Base-by-base conservation (phyloP, 2,329 filamentous ascomycete genomes). In the Raffaelea arxii region DNA sequence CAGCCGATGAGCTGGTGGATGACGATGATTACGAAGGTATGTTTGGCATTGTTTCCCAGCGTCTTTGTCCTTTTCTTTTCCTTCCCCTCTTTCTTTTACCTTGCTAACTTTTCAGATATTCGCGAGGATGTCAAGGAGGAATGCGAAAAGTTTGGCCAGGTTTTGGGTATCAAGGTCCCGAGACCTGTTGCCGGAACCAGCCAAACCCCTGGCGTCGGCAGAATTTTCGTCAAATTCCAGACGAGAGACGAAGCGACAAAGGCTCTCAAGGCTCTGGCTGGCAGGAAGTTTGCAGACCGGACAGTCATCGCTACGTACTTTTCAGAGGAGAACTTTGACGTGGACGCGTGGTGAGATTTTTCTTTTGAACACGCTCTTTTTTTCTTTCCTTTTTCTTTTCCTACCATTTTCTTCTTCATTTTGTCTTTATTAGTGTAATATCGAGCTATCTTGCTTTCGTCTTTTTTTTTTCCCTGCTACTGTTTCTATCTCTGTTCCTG, bases 241-340 rank as follows among this genome's bases (percentile, higher is more conserved):
- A 78, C 73, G 3, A 69, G 77, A 3, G 87, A 89, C 43, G 80
- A 82, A 9, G 86, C 91, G 19, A 83, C 85, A 52, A 90, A 86
- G 59, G 94, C 92, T 7, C 72, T 98, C 47, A 82, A 84, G 58
- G 83, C 88, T n/a, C 72, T 99, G 56, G 92, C 94, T 25, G 92
- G 92, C 41, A 78, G 94, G 54, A 96, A 97, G 63, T 99, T 98
- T 62, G 86, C 90, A 1, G 88, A 97, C 67, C 80, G 94, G 56
- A 98, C 92, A 4, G 94, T 98, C 24, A 89, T 98, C 12, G 89
- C 87, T 3, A 97, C 92, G 4, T 96, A 92, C 67, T 98, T 96
- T 64, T 86, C 89, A 21, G 94, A 97, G 81, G 91, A 97, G 67
- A 95, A 94, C 62, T 97, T 96, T 57, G 91, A 97, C 59, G 85